phyloP scores from a whole-genome alignment of 1,139 yeast genomes.

The Blastobotrys malaysiensis region DNA sequence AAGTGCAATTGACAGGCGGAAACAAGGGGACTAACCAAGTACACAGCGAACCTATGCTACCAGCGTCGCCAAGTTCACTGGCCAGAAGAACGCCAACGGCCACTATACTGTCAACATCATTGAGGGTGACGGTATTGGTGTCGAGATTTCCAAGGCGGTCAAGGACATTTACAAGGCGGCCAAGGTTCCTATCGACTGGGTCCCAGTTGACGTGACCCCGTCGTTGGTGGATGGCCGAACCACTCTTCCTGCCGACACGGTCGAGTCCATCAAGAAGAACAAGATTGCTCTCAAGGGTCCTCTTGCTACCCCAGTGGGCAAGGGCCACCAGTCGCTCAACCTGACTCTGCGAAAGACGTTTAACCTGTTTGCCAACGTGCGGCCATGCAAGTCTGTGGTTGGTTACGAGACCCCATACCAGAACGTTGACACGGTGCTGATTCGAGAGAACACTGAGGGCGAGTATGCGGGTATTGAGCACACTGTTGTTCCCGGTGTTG shows the following conservation, averaged over 20 bases:
- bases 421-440: conserved; percentile 88
- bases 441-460: conserved; percentile 99
- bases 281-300: conserved; percentile 97
- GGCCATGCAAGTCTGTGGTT: conserved; percentile 91
- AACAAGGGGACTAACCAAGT: neutral
- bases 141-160: conserved; percentile 90
- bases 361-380: conserved; percentile 91
- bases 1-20: neutral
- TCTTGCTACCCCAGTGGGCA: conserved; percentile 95
- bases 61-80: conserved; percentile 54
- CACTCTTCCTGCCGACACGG: conserved; percentile 88
- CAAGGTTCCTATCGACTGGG: conserved; percentile 94
- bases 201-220: conserved; percentile 94
- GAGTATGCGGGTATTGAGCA: conserved; percentile 99
- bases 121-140: conserved; percentile 98
- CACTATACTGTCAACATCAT: conserved; percentile 88
- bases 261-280: conserved; percentile 86
- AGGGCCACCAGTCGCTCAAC: conserved; percentile 97
- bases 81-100: conserved; percentile 49
- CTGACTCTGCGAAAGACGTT: conserved; percentile 96
- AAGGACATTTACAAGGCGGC: conserved; percentile 91
- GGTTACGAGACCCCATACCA: conserved; percentile 96
- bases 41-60: conserved; percentile 34
- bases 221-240: conserved; percentile 88
- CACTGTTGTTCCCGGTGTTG: conserved; percentile 96